phyloP scores from a whole-genome alignment of 345 rosid species.

The Camelina hispida region DNA sequence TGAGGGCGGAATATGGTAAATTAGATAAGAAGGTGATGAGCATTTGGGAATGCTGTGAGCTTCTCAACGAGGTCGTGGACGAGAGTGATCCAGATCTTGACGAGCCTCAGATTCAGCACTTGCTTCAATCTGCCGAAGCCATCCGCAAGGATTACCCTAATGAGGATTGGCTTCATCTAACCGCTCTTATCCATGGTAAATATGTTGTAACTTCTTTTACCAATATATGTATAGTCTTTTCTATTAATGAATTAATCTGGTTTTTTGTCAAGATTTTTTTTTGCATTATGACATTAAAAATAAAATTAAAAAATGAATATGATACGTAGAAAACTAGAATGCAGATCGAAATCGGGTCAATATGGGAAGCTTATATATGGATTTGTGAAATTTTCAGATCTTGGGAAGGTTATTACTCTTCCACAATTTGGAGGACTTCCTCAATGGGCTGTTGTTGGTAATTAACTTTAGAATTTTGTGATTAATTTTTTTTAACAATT shows the following conservation, averaged over 20 bases:
- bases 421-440: conserved; percentile 59
- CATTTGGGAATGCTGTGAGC: conserved; percentile 72
- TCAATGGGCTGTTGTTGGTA: conserved; percentile 73
- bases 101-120: conserved; percentile 60
- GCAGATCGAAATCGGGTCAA: no score
- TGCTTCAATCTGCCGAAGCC: conserved; percentile 70
- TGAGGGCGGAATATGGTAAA: conserved; percentile 56
- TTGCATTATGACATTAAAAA: not conserved
- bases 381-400: conserved; percentile 49
- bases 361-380: not conserved
- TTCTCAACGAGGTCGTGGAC: conserved; percentile 60
- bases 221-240: not conserved
- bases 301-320: not conserved
- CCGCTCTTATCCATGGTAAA: conserved; percentile 49
- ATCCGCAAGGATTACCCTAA: conserved; percentile 60
- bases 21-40: conserved; percentile 56
- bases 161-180: conserved; percentile 46
- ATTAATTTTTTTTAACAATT: not conserved
- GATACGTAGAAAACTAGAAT: not conserved
- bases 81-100: conserved; percentile 70
- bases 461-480: not conserved
- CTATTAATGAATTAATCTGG: not conserved
- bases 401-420: conserved; percentile 65
- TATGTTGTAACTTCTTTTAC: not conserved
- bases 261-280: not conserved